Evolutionary conservation across 2,329 filamentous ascomycete species (phyloP).

Genomic region (Ambrosiella beaveri): DNA sequence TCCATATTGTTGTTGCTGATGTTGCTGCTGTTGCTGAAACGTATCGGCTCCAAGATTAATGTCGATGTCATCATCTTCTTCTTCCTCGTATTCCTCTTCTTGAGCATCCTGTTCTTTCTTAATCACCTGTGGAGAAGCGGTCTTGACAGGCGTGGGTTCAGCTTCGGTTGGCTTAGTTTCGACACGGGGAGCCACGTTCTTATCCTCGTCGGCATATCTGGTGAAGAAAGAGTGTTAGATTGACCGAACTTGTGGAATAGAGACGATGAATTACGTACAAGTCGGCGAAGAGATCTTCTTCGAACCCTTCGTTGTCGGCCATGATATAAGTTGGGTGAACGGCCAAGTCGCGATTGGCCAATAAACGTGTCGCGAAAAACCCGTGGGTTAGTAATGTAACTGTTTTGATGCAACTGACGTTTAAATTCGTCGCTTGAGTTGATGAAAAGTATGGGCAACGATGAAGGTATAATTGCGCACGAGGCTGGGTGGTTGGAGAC

Average conservation of each 20-base stretch:
- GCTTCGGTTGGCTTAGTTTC: neutral
- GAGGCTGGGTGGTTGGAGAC: neutral
- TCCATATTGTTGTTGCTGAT: slow-evolving; percentile 7
- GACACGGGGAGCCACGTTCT: slow-evolving; percentile 8
- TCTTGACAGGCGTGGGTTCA: neutral
- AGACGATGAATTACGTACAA: slow-evolving; percentile 42
- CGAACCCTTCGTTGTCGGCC: slow-evolving; percentile 67
- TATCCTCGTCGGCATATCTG: slow-evolving; percentile 14
- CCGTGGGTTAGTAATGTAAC: neutral
- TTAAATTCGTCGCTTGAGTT: neutral
- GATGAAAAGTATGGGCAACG: neutral
- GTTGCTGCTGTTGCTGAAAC: slow-evolving; percentile 14
- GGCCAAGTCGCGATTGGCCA: too few relatives aligned
- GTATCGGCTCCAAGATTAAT: slow-evolving; percentile 34
- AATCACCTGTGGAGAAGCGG: slow-evolving; percentile 5
- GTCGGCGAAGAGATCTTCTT: slow-evolving; percentile 91
- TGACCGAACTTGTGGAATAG: neutral
- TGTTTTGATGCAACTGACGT: neutral
- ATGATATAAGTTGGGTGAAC: slow-evolving; percentile 26
- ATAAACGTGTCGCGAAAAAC: neutral
- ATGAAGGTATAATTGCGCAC: neutral
- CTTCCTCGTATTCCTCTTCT: neutral
- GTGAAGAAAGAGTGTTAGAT: neutral
- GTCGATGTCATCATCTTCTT: slow-evolving; percentile 36
- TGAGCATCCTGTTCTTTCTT: neutral